Conservation (phyloP, 2,329 filamentous ascomycete species). For the Colletotrichum australisinense region DNA sequence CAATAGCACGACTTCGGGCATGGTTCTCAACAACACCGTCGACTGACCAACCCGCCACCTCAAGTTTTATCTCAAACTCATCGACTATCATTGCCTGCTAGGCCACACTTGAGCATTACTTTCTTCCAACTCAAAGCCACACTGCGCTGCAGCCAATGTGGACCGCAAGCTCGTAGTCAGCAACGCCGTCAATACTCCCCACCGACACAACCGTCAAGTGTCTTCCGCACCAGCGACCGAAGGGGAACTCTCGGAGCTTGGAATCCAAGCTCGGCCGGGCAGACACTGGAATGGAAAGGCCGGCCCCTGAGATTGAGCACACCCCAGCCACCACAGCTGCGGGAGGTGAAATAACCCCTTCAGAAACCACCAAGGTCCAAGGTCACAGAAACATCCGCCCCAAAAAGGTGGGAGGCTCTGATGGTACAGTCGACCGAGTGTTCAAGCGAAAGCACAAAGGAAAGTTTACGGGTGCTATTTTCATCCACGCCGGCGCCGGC, state of each 20-base stretch:
- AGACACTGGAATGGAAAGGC: conserved; percentile 23
- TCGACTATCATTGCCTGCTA: not conserved
- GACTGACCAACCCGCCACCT: not conserved
- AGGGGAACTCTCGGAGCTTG: not conserved
- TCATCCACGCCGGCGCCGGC: conserved; percentile 94
- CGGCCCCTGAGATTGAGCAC: not conserved
- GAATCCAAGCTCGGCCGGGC: not conserved
- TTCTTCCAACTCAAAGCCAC: not conserved
- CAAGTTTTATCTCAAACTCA: not conserved
- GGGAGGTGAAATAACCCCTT: not conserved
- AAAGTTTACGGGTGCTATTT: conserved; percentile 76
- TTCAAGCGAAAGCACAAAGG: conserved; percentile 48
- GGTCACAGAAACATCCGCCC: not conserved
- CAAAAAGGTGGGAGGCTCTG: conserved; percentile 41
- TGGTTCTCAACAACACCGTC: not conserved
- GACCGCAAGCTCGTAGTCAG: not conserved
- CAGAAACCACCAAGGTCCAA: not conserved
- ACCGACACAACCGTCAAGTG: not conserved
- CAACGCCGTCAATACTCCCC: not conserved
- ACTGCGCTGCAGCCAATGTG: not conserved
- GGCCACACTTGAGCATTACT: not conserved
- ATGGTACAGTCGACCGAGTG: conserved; percentile 55
- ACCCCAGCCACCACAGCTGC: not conserved
- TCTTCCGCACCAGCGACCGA: not conserved
- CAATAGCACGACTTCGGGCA: not conserved